Percentiles rank a stretch among this genome's conserved stretches.
These are phyloP conservation scores for Exsudoporus floridanus DNA, from an alignment of 1,284 basidiomycete genomes.

Conservation along the genomic window DNA sequence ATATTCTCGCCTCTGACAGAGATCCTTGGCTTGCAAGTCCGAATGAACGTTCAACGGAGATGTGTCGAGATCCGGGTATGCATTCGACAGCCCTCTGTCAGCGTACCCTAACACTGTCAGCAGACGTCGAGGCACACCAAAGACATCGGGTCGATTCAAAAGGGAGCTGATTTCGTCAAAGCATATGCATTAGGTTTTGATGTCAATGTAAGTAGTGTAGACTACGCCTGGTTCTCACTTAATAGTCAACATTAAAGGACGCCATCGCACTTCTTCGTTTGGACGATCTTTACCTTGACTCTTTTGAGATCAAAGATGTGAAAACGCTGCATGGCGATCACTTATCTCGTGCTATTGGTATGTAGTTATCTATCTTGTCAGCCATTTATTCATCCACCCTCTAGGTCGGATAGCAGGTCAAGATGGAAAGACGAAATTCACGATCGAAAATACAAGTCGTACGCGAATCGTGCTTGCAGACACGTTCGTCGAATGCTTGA, in stretches of 20 bases:
- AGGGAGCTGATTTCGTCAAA: constrained; percentile 98
- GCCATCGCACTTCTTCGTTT: constrained; percentile 92
- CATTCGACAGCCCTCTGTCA: constrained; percentile 13
- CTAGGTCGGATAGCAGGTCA: constrained; percentile 94
- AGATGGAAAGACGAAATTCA: constrained; percentile 97
- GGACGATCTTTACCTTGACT: constrained; percentile 97
- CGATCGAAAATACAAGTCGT: constrained; percentile 95
- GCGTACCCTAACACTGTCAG: constrained; percentile 2
- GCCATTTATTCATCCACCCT: constrained; percentile 4
- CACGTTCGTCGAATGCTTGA: constrained; percentile 59
- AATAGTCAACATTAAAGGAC: constrained; percentile 57
- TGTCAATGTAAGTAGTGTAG: constrained; percentile 64
- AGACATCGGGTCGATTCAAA: constrained; percentile 89
- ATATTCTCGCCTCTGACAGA: constrained; percentile 97
- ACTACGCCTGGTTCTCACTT: neutral
- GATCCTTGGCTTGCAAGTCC: constrained; percentile 89
- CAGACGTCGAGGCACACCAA: constrained; percentile 95
- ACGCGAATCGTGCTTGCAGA: constrained; percentile 97
- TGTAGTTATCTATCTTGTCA: constrained; percentile 12
- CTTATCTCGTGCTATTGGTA: constrained; percentile 91
- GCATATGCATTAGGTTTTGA: constrained; percentile 95
- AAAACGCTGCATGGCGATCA: constrained; percentile 98
- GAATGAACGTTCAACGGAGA: constrained; percentile 91
- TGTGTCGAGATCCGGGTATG: constrained; percentile 90
- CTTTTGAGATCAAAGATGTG: constrained; percentile 98